Evolutionary conservation across 768 basidiomycete species (phyloP).

Genomic region (Auricularia auricula-judae): DNA sequence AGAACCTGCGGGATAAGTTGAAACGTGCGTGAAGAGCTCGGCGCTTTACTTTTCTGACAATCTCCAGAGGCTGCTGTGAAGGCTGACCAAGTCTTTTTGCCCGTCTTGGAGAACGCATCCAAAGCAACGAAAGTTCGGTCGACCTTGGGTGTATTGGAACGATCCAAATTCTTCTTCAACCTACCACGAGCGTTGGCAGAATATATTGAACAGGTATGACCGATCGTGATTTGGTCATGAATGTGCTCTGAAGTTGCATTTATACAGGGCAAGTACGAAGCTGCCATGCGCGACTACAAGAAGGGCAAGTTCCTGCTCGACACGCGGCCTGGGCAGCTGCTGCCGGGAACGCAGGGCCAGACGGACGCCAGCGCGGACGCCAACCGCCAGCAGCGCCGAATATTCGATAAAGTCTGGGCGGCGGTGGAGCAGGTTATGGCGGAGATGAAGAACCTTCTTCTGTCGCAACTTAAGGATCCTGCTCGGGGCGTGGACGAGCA

Average conservation of each 20-base stretch:
- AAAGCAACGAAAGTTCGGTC: conserved; percentile 89
- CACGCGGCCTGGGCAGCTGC: conserved; percentile 75
- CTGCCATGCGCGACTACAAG: conserved; percentile 91
- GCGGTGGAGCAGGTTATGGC: conserved; percentile 91
- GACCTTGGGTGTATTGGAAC: conserved; percentile 89
- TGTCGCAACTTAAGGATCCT: conserved; percentile 73
- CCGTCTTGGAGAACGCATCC: conserved; percentile 88
- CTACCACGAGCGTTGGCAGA: conserved; percentile 86
- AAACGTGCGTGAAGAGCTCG: conserved; percentile 47
- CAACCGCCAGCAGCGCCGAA: conserved; percentile 77
- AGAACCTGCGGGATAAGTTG: conserved; percentile 69
- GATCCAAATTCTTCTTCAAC: conserved; percentile 97
- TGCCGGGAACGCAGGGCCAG: conserved; percentile 50
- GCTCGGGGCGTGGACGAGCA: conserved; percentile 81
- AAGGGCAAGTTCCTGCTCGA: conserved; percentile 89
- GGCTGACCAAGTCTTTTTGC: conserved; percentile 91
- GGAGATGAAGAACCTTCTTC: conserved; percentile 73
- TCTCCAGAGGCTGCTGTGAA: conserved; percentile 74
- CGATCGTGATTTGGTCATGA: conserved; percentile 14
- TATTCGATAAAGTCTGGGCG: conserved; percentile 92
- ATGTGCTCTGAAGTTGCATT: neutral
- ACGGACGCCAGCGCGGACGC: conserved; percentile 22
- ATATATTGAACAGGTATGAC: conserved; percentile 67
- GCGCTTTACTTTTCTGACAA: neutral
- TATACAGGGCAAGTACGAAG: conserved; percentile 79